Conservation (phyloP, 169 alveolate species). For the Cryptosporidium ubiquitum region DNA sequence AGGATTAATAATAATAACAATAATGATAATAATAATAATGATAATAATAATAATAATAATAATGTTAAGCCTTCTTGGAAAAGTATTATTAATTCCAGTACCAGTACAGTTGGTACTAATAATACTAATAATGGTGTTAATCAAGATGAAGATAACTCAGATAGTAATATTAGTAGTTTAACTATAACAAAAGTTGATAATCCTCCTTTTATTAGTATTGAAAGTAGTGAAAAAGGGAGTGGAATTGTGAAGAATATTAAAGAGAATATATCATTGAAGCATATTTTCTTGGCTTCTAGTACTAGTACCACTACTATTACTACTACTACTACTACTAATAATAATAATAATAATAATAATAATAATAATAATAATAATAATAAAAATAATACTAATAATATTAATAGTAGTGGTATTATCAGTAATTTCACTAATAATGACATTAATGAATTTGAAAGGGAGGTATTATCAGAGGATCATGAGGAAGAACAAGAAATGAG, state of each 20-base stretch:
- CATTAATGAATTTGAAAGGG: neutral
- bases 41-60: neutral
- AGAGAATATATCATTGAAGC: neutral
- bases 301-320: neutral
- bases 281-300: neutral
- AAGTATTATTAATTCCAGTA: neutral
- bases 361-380: too few relatives aligned
- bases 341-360: too few relatives aligned
- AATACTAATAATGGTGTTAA: neutral
- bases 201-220: neutral
- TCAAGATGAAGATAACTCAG: neutral
- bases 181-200: neutral
- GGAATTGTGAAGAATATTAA: slow-evolving; percentile 1
- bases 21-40: neutral
- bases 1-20: neutral
- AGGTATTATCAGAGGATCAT: neutral
- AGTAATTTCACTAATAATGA: too few relatives aligned
- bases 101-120: neutral
- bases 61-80: neutral
- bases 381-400: too few relatives aligned
- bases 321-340: neutral
- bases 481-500: neutral
- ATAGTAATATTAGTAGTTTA: neutral
- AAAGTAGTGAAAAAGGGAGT: neutral
- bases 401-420: too few relatives aligned